Conservation (phyloP, 2,329 filamentous ascomycete species). For the Rutstroemia sp. region DNA sequence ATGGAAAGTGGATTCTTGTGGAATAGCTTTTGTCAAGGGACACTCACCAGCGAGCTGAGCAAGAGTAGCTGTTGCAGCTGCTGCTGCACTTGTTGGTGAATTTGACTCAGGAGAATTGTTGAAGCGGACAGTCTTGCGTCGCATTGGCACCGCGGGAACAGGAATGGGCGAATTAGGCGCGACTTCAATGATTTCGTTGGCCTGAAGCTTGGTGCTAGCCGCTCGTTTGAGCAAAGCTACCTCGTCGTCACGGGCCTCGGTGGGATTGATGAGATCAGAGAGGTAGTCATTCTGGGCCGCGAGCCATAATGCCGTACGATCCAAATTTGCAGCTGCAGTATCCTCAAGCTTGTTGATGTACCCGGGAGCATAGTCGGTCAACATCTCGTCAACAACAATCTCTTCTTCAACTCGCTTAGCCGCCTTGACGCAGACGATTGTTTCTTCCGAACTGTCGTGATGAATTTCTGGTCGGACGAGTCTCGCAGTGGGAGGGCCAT, state of each 20-base stretch:
- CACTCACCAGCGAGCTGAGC: conserved; percentile 21
- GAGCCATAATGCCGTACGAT: conserved; percentile 83
- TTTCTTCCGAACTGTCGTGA: conserved; percentile 32
- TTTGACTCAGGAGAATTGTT: conserved; percentile 37
- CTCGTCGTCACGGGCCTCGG: conserved; percentile 34
- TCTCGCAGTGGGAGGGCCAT: conserved; percentile 61
- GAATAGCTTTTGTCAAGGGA: conserved; percentile 42
- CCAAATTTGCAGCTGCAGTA: conserved; percentile 64
- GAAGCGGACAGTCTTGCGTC: conserved; percentile 74
- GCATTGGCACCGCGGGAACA: conserved; percentile 15
- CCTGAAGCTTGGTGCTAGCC: conserved; percentile 23
- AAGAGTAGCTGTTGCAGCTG: conserved; percentile 6
- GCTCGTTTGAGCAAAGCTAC: conserved; percentile 27
- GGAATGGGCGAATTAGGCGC: conserved; percentile 24
- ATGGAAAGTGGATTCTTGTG: conserved; percentile 74
- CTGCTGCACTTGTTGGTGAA: conserved; percentile 6
- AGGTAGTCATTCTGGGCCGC: conserved; percentile 74
- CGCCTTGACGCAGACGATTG: conserved; percentile 24
- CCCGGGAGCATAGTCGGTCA: conserved; percentile 64
- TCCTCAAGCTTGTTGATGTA: conserved; percentile 69
- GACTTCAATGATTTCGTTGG: conserved; percentile 32
- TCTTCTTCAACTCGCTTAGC: conserved; percentile 32
- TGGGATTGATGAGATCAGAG: conserved; percentile 54
- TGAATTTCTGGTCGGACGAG: conserved; percentile 31
- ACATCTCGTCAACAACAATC: conserved; percentile 56